A percentile compares a stretch with the other conserved stretches of the same genome.
Evolutionary conservation across 2,329 filamentous ascomycete genomes (phyloP).

Genomic region (Colletotrichum tamarilloi): DNA sequence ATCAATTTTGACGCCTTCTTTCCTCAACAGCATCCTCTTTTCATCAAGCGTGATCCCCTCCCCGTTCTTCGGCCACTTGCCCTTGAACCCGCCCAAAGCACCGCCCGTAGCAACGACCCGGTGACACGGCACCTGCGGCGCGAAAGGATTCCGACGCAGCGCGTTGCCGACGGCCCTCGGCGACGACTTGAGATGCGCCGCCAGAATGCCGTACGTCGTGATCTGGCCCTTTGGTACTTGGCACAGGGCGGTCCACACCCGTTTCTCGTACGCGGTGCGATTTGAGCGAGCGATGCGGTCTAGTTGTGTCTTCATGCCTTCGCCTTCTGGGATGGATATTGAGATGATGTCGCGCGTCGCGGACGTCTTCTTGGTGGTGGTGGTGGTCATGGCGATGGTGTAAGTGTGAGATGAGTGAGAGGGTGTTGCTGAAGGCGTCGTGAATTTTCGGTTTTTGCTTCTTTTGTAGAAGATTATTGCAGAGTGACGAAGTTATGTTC

Average conservation of each 20-base stretch:
- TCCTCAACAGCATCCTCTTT: conserved; percentile 70
- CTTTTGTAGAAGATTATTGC: neutral
- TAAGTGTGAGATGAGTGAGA: neutral
- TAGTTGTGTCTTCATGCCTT: conserved; percentile 53
- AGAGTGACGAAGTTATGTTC: neutral
- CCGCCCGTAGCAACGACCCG: conserved; percentile 81
- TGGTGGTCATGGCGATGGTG: conserved; percentile 22
- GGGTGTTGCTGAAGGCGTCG: neutral
- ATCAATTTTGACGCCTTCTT: conserved; percentile 75
- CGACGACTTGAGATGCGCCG: conserved; percentile 74
- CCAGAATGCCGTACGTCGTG: conserved; percentile 81
- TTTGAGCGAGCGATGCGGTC: conserved; percentile 55
- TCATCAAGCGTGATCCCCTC: conserved; percentile 67
- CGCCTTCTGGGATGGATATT: conserved; percentile 12
- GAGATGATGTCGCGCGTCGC: conserved; percentile 1
- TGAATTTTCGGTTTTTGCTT: too few relatives aligned
- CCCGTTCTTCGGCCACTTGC: conserved; percentile 90
- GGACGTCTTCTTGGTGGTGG: conserved; percentile 6
- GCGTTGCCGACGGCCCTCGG: conserved; percentile 83
- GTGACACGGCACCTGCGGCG: conserved; percentile 84
- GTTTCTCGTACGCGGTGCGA: conserved; percentile 67
- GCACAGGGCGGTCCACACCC: conserved; percentile 77
- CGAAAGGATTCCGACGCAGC: conserved; percentile 82
- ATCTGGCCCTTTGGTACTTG: conserved; percentile 81
- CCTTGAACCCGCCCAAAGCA: conserved; percentile 86